Conservation (phyloP, 106 monocot species). For the Agapanthus africanus region DNA sequence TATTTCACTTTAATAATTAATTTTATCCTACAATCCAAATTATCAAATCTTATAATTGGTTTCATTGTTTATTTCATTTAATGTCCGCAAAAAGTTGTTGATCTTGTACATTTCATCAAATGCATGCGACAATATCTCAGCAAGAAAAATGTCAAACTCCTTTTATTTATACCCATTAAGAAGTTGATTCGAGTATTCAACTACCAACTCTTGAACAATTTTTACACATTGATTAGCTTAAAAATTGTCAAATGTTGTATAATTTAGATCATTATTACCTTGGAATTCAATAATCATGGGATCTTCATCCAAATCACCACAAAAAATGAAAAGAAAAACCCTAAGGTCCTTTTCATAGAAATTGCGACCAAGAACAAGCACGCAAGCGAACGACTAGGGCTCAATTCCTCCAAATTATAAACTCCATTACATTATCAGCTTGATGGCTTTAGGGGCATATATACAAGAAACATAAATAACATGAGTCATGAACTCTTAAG, state of each 20-base stretch:
- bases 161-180: neutral
- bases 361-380: neutral
- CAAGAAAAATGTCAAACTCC: slow-evolving; percentile 5
- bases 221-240: neutral
- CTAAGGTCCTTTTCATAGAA: slow-evolving; percentile 1
- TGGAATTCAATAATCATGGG: neutral
- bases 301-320: neutral
- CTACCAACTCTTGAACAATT: neutral
- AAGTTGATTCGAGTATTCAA: neutral
- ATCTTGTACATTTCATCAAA: too few species aligned
- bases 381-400: slow-evolving; percentile 1
- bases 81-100: too few species aligned
- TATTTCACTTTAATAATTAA: too few species aligned
- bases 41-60: too few species aligned
- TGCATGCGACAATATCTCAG: too few species aligned
- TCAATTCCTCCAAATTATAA: neutral
- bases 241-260: neutral
- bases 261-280: too few species aligned
- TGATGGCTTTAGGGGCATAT: neutral
- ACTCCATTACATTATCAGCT: neutral
- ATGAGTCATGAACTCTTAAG: neutral
- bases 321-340: neutral
- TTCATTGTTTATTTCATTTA: too few species aligned
- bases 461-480: too few species aligned
- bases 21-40: too few species aligned